A percentile compares a stretch with the other conserved stretches of the same genome.
Evolutionary conservation across 441 rosid genomes (phyloP).

Genomic region (Erodium trifolium): DNA sequence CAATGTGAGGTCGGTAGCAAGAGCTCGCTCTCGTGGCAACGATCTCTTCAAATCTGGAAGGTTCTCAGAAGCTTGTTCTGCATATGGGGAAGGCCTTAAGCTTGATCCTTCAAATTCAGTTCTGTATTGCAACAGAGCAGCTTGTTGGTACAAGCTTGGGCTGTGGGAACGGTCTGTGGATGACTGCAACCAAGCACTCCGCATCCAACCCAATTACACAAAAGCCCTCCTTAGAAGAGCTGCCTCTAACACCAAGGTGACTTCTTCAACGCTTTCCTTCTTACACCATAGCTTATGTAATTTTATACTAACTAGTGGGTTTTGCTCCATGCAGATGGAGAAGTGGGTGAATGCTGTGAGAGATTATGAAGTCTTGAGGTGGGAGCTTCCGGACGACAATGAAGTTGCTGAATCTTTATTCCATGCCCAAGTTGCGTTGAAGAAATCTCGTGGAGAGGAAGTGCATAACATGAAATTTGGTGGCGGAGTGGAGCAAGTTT

Average conservation of each 20-base stretch:
- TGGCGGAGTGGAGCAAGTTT: constrained; percentile 43
- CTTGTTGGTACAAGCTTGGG: constrained; percentile 65
- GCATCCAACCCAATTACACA: constrained; percentile 48
- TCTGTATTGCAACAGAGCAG: constrained; percentile 67
- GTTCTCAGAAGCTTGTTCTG: constrained; percentile 49
- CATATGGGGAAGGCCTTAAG: constrained; percentile 62
- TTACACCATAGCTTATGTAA: too few species aligned
- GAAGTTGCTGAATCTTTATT: constrained; percentile 80
- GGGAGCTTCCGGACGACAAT: constrained; percentile 69
- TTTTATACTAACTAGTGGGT: too few species aligned
- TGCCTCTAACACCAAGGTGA: constrained; percentile 57
- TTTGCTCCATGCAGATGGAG: constrained; percentile 24
- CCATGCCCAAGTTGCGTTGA: constrained; percentile 80
- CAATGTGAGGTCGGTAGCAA: constrained; percentile 41
- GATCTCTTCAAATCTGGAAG: constrained; percentile 46
- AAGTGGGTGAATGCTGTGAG: constrained; percentile 83
- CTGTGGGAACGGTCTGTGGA: constrained; percentile 55
- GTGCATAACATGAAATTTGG: constrained; percentile 85
- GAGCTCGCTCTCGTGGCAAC: constrained; percentile 50
- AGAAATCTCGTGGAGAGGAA: constrained; percentile 90
- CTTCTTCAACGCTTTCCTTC: too few species aligned
- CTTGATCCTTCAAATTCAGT: constrained; percentile 42
- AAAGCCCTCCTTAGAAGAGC: constrained; percentile 67
- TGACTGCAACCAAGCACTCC: constrained; percentile 58
- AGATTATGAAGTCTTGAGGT: constrained; percentile 77